Evolutionary conservation across 352 stramenopile species (phyloP).

Genomic region (Globisporangium parvum): DNA sequence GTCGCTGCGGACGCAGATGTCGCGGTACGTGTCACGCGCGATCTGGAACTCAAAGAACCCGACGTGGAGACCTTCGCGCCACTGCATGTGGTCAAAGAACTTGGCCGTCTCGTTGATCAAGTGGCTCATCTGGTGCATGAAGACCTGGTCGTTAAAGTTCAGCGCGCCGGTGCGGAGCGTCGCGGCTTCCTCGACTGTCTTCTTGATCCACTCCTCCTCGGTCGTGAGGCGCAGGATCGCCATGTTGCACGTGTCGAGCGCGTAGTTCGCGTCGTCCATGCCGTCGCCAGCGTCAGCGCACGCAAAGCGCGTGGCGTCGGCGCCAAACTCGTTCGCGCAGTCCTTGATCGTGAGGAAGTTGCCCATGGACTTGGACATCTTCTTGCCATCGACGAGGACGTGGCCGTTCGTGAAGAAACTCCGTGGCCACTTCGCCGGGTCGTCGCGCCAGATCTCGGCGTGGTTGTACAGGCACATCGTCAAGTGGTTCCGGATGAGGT

Average conservation of each 20-base stretch:
- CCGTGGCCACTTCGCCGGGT: constrained; percentile 95
- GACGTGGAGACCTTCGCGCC: constrained; percentile 96
- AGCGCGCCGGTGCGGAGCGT: constrained; percentile 76
- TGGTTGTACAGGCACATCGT: constrained; percentile 99
- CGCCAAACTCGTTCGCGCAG: constrained; percentile 92
- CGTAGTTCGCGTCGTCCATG: constrained; percentile 99
- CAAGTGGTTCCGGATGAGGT: constrained; percentile 98
- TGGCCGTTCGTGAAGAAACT: constrained; percentile 99
- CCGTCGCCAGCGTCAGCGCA: constrained; percentile 97
- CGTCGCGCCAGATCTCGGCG: constrained; percentile 98
- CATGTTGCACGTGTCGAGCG: constrained; percentile 94
- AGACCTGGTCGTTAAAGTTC: constrained; percentile 92
- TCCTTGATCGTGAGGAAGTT: constrained; percentile 99
- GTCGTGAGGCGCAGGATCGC: constrained; percentile 96
- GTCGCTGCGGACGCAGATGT: constrained; percentile 87
- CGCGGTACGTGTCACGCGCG: constrained; percentile 96
- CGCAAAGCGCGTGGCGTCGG: constrained; percentile 96
- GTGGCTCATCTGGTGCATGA: constrained; percentile 97
- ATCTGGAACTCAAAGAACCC: constrained; percentile 99
- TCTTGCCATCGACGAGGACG: constrained; percentile 95
- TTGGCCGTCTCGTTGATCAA: constrained; percentile 88
- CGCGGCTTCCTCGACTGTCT: constrained; percentile 80
- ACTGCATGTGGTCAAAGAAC: constrained; percentile 90
- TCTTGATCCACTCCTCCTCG: constrained; percentile 97
- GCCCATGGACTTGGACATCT: constrained; percentile 99